Evolutionary conservation across 768 basidiomycete species (phyloP), one percentile per base, ranked within the genome.

Genomic region (Mycena venus): DNA sequence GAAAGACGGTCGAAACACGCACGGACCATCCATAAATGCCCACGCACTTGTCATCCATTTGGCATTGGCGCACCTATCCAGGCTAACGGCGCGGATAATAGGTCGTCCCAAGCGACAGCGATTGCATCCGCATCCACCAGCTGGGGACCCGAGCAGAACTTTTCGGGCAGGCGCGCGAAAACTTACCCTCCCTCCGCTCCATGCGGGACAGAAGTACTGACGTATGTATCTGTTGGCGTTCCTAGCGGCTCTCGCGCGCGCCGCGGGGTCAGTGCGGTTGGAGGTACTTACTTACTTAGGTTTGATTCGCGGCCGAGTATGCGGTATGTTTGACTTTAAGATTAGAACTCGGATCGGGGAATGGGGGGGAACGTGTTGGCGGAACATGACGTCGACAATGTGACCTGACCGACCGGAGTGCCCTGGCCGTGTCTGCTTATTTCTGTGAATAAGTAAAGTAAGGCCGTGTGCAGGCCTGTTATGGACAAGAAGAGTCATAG

Each of bases 211-310:
- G n/a, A n/a, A n/a, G n/a, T 6, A 55, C 40, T 68, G 66, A 59
- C 56, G 53, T 53, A 47, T 23, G 23, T 42, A n/a, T 31, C 29
- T 42, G 55, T 67, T 42, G 66, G 66, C 36, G 65, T 59, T 68
- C 67, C 55, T 68, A 56, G 23, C 12, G 40, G 12, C 29, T 19
- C 53, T 38, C 27, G 40, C 17, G 29, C 17, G 38, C 55, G 55
- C 51, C 36, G 25, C 40, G 49, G 36, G 12, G 36, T 15, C 51
- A n/a, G n/a, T n/a, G n/a, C n/a, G n/a, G n/a, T n/a, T n/a, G n/a
- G n/a, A n/a, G n/a, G n/a, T n/a, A n/a, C n/a, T n/a, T n/a, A n/a
- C n/a, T n/a, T n/a, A n/a, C n/a, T n/a, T n/a, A n/a, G n/a, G n/a
- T n/a, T n/a, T n/a, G n/a, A n/a, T n/a, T n/a, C n/a, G n/a, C n/a